A percentile compares a stretch with the other conserved stretches of the same genome.
These are phyloP conservation scores for Dinochytrium kinnereticum DNA, from an alignment of 371 early-diverging fungal genomes.

Conservation along the genomic window DNA sequence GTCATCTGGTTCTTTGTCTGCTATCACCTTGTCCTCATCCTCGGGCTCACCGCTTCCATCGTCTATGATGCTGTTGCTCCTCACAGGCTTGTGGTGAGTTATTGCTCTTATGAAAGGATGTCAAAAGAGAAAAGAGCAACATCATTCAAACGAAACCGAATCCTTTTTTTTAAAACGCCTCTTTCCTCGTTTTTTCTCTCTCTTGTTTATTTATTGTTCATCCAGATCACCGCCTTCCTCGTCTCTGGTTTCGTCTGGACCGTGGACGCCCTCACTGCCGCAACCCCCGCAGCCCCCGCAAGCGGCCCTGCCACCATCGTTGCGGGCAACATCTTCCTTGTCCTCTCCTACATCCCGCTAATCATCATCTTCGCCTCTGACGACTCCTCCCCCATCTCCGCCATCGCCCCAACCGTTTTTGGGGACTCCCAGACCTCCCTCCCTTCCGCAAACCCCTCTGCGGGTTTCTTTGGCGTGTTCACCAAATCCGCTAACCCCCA, in stretches of 20 bases:
- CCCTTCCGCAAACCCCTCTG: neutral
- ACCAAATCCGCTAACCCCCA: slow-evolving; percentile 2
- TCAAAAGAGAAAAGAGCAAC: no score
- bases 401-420: slow-evolving; percentile 30
- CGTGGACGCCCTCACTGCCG: slow-evolving; percentile 46
- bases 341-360: slow-evolving; percentile 71
- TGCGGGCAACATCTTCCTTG: slow-evolving; percentile 67
- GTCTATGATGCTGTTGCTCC: slow-evolving; percentile 45
- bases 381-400: slow-evolving; percentile 58
- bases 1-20: slow-evolving; percentile 67
- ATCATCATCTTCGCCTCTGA: slow-evolving; percentile 74
- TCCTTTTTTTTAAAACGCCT: no score
- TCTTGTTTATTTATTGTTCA: neutral
- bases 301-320: slow-evolving; percentile 59
- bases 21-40: slow-evolving; percentile 56
- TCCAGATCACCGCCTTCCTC: slow-evolving; percentile 61
- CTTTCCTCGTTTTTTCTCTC: no score
- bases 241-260: slow-evolving; percentile 61
- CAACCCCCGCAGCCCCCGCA: slow-evolving; percentile 43
- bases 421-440: neutral
- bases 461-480: slow-evolving; percentile 13
- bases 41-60: slow-evolving; percentile 54
- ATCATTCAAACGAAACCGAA: no score
- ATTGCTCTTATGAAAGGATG: slow-evolving; percentile 3
- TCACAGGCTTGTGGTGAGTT: slow-evolving; percentile 43